phyloP scores from a whole-genome alignment of 306 rosid genomes.

The Pyrus betulifolia region DNA sequence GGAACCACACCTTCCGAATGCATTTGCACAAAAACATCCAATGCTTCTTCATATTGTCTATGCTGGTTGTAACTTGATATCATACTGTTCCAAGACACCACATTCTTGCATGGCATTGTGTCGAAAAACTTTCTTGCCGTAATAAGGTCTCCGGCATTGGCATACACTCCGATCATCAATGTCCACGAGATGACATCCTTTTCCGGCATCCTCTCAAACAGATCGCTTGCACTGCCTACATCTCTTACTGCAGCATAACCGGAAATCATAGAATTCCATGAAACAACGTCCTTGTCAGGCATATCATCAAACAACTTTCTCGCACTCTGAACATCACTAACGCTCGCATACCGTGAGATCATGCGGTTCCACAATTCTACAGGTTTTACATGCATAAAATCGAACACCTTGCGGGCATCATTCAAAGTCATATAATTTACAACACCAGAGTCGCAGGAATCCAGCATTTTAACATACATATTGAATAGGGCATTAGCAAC shows the following conservation, averaged over 20 bases:
- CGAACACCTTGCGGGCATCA: constrained; percentile 20
- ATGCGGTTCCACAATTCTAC: constrained; percentile 11
- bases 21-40: constrained; percentile 18
- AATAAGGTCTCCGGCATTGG: constrained; percentile 10
- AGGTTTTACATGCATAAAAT: constrained; percentile 8
- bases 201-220: constrained; percentile 14
- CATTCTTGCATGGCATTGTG: constrained; percentile 25
- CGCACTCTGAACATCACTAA: constrained; percentile 15
- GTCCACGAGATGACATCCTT: constrained; percentile 30
- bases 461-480: constrained; percentile 4
- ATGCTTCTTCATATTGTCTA: constrained; percentile 13
- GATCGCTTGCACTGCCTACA: constrained; percentile 10
- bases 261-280: constrained; percentile 21
- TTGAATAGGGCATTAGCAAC: constrained; percentile 19
- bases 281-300: constrained; percentile 14
- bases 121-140: constrained; percentile 15
- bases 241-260: constrained; percentile 13
- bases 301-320: constrained; percentile 14
- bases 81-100: constrained; percentile 29
- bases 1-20: constrained; percentile 9
- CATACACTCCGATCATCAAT: constrained; percentile 14
- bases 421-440: not conserved
- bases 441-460: not conserved
- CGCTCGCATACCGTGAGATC: not conserved
- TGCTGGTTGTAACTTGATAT: constrained; percentile 15